Evolutionary conservation across 768 basidiomycete genomes (phyloP).

Genomic region (Phanerochaete carnosa): DNA sequence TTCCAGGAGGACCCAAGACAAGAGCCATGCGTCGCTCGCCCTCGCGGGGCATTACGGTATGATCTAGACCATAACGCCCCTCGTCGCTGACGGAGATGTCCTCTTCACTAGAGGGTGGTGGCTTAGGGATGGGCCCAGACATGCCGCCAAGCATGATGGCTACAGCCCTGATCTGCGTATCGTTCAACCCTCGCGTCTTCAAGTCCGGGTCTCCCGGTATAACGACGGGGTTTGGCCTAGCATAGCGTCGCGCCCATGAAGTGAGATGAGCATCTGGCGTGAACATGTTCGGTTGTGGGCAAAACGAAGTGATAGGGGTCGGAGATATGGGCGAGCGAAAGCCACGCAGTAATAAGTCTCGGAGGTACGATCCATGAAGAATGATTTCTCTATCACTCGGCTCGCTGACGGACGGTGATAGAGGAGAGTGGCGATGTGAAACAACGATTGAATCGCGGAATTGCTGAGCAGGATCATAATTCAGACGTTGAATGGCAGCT

Average conservation of each 20-base stretch:
- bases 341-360: constrained; percentile 64
- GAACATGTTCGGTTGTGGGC: constrained; percentile 41
- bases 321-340: constrained; percentile 28
- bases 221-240: constrained; percentile 50
- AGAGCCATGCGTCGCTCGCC: background rate
- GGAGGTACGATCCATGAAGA: constrained; percentile 66
- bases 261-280: constrained; percentile 70
- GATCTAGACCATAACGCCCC: background rate
- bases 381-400: constrained; percentile 45
- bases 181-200: constrained; percentile 47
- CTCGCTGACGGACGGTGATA: background rate
- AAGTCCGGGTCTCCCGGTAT: constrained; percentile 80
- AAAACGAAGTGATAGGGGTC: background rate
- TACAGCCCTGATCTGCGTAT: constrained; percentile 76
- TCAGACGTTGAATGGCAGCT: constrained; percentile 55
- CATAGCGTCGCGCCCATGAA: constrained; percentile 79
- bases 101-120: background rate
- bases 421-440: background rate
- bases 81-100: background rate
- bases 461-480: constrained; percentile 46
- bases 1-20: constrained; percentile 56
- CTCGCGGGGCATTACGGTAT: background rate
- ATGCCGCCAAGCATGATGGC: constrained; percentile 70
- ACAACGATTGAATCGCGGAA: constrained; percentile 23
- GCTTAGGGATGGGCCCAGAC: background rate